Evolutionary conservation across 805 yeast genomes (phyloP).

Genomic region (Jamesozyma rosinii): DNA sequence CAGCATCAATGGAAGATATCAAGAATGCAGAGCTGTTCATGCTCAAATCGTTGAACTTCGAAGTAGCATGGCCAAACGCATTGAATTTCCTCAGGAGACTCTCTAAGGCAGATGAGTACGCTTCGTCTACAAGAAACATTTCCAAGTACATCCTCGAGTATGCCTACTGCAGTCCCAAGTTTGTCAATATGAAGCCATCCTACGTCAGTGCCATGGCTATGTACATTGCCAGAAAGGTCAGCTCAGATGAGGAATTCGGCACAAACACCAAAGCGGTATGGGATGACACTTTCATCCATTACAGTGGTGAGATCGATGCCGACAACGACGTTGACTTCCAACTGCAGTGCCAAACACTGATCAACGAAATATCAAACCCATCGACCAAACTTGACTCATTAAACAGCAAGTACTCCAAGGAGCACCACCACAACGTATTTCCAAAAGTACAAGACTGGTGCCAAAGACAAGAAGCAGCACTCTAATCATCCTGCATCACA

Average conservation of each 20-base stretch:
- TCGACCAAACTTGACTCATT: conserved; percentile 24
- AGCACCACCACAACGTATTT: conserved; percentile 15
- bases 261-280: conserved; percentile 6
- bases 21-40: conserved; percentile 75
- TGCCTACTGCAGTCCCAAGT: conserved; percentile 63
- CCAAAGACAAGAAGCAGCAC: conserved; percentile 4
- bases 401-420: conserved; percentile 11
- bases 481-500: no score
- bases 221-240: conserved; percentile 63
- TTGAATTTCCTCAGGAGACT: conserved; percentile 80
- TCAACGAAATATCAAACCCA: conserved; percentile 26
- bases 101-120: conserved; percentile 82
- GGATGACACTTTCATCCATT: conserved; percentile 18
- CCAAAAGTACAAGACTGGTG: conserved; percentile 15
- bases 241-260: conserved; percentile 15
- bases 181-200: conserved; percentile 67
- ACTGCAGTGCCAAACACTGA: conserved; percentile 13
- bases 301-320: conserved; percentile 22
- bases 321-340: conserved; percentile 13
- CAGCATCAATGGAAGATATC: conserved; percentile 73
- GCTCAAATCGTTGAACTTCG: conserved; percentile 59
- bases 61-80: conserved; percentile 79
- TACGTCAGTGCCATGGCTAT: conserved; percentile 75
- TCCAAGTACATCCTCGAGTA: conserved; percentile 78
- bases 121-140: conserved; percentile 68